These are phyloP conservation scores for Setaria italica DNA, from an alignment of 202 grass and related monocot species.

Conservation along the genomic window DNA sequence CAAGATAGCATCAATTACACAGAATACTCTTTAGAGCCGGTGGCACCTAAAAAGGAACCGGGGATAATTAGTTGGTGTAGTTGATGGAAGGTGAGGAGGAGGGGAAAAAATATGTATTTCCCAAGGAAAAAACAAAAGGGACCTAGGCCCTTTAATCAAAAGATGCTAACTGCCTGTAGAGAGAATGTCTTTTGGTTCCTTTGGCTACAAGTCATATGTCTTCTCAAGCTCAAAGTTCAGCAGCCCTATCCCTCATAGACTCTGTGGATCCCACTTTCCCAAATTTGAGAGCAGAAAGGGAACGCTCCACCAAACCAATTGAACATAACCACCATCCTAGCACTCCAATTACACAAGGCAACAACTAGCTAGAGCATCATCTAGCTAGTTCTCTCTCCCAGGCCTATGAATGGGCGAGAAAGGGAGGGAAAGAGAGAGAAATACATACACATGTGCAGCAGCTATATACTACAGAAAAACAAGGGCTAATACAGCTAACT, in stretches of 20 bases:
- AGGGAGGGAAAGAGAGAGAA: background rate
- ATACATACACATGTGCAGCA: constrained; percentile 32
- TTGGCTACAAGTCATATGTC: constrained; percentile 60
- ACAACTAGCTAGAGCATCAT: constrained; percentile 46
- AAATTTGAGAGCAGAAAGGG: constrained; percentile 51
- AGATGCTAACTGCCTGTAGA: constrained; percentile 57
- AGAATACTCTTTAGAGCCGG: constrained; percentile 46
- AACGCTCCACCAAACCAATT: constrained; percentile 54
- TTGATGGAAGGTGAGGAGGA: constrained; percentile 33
- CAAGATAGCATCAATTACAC: constrained; percentile 35
- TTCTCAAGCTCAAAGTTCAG: constrained; percentile 51
- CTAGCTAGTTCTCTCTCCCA: constrained; percentile 32
- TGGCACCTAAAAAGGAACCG: constrained; percentile 57
- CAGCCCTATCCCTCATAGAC: constrained; percentile 42
- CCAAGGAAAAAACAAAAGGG: constrained; percentile 50
- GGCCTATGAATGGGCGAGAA: background rate
- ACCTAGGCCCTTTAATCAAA: constrained; percentile 54
- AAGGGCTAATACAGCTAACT: background rate
- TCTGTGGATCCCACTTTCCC: constrained; percentile 66
- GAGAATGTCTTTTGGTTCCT: constrained; percentile 72
- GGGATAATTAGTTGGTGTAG: constrained; percentile 50
- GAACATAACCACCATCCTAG: constrained; percentile 49
- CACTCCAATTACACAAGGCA: constrained; percentile 41
- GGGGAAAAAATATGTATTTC: constrained; percentile 18
- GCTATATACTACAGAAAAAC: constrained; percentile 32